Percentiles rank a stretch among this genome's conserved stretches.
phyloP scores from a whole-genome alignment of 2,329 filamentous ascomycete genomes.

The Phoma herbarum region DNA sequence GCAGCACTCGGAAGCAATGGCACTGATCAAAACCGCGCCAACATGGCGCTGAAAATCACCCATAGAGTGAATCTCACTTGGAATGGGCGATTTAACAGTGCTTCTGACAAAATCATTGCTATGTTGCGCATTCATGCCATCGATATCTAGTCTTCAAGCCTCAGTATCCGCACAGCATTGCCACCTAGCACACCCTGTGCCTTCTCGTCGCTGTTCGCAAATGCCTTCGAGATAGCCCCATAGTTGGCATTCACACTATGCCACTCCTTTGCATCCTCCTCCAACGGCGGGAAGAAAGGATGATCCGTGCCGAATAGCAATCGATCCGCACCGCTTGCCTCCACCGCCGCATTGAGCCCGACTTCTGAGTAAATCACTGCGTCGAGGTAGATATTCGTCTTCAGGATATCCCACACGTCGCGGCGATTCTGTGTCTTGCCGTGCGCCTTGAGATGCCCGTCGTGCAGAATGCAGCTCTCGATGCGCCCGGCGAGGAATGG shows the following conservation, averaged over 20 bases:
- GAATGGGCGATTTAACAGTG: not conserved
- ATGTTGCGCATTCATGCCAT: not conserved
- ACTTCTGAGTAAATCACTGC: conserved; percentile 84
- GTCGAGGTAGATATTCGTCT: conserved; percentile 85
- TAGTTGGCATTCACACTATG: conserved; percentile 71
- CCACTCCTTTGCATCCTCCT: conserved; percentile 71
- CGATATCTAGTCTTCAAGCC: conserved; percentile 28
- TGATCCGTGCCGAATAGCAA: conserved; percentile 84
- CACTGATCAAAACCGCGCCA: too few species aligned
- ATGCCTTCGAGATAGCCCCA: conserved; percentile 63
- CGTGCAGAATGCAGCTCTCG: conserved; percentile 86
- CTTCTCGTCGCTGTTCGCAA: conserved; percentile 56
- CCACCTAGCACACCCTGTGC: conserved; percentile 66
- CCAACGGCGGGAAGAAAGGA: conserved; percentile 83
- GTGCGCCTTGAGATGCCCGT: conserved; percentile 74
- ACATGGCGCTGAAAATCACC: not conserved
- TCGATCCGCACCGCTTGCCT: conserved; percentile 72
- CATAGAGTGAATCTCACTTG: too few species aligned
- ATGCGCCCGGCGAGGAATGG: conserved; percentile 89
- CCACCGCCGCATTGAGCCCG: conserved; percentile 74
- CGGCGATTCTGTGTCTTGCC: conserved; percentile 67
- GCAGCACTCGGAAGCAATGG: too few species aligned
- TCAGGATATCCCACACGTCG: conserved; percentile 70
- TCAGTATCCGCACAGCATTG: conserved; percentile 66
- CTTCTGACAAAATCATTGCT: not conserved